Base-by-base conservation (phyloP, 192 early-diverging fungal species). In the Mortierella hygrophila region DNA sequence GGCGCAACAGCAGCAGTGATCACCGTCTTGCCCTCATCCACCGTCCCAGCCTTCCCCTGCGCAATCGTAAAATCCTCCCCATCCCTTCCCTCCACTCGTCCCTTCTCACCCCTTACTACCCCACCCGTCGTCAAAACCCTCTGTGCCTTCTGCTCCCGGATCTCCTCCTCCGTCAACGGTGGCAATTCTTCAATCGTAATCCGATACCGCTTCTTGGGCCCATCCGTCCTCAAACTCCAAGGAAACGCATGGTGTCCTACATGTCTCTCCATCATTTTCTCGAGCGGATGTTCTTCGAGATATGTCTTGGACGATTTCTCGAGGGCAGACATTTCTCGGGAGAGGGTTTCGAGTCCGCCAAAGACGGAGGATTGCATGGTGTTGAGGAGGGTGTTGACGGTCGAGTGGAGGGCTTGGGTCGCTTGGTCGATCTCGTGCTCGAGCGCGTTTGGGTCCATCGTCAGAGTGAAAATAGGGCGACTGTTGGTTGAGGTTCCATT, bases 321-420 rank as follows among this genome's bases (percentile, higher is more conserved):
- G n/a, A 86, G 63, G 3, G 79, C 47, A 13, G 84, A 76, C 79
- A 81, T 81, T 32, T 86, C 84, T 52, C 49, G 46, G 7, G 79
- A 81, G 23, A 86, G 78, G 7, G 52, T 73, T 55, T 86, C 83
- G 52, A 86, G 70, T 10, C 83, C 76, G 8, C 84, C 84, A 86
- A 86, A 86, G 76, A 86, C 84, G 21, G 84, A 78, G 21, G 84
- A 73, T 37, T 86, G 84, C 84, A 86, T 81, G 3, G 79, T 70
- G 52, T 75, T 77, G 46, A 86, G 72, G 72, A 86, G 78, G 4
- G 84, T 77, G 71, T 77, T 81, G 23, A 86, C 70, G 29, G 75
- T 72, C 9, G 79, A 81, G 65, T 86, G 84, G 6, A 86, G 60
- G 9, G 84, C 84, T 20, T 78, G 84, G 1, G 79, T 65, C 4